These are phyloP conservation scores for Saccharomycodes ludwigii DNA, from an alignment of 805 yeast species.

Conservation along the genomic window DNA sequence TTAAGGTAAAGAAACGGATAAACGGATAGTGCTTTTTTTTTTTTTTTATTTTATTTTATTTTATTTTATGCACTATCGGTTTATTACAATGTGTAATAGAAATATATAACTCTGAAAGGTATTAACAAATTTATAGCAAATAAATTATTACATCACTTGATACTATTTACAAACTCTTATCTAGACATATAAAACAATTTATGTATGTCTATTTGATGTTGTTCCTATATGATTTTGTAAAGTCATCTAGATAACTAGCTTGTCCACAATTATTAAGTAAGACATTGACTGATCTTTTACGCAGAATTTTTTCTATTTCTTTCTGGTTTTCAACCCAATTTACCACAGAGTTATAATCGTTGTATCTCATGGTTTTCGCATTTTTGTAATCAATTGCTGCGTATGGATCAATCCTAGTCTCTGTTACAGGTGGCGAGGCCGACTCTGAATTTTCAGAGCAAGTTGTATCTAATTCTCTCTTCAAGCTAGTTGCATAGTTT, in stretches of 20 bases:
- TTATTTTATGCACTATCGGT: constrained; percentile 1
- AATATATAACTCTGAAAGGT: too few relatives aligned
- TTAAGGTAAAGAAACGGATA: constrained; percentile 22
- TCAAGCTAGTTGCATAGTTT: constrained; percentile 19
- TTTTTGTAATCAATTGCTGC: constrained; percentile 29
- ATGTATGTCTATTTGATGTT: not conserved
- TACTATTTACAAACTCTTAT: too few relatives aligned
- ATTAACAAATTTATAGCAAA: too few relatives aligned
- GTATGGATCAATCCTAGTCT: constrained; percentile 37
- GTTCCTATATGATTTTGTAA: constrained; percentile 8
- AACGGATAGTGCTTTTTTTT: not conserved
- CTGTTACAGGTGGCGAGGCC: constrained; percentile 13
- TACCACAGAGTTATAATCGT: constrained; percentile 18
- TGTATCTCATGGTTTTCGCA: constrained; percentile 19
- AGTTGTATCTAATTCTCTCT: constrained; percentile 20
- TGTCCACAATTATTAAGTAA: constrained; percentile 27
- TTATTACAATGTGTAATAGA: too few relatives aligned
- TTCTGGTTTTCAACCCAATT: constrained; percentile 30
- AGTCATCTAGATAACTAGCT: constrained; percentile 17
- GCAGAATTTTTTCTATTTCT: constrained; percentile 29
- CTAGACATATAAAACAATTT: not conserved
- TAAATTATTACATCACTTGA: too few relatives aligned
- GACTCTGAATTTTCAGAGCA: constrained; percentile 11
- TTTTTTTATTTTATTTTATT: too few relatives aligned
- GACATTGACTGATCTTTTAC: constrained; percentile 23